phyloP scores from a whole-genome alignment of 352 stramenopile genomes.

The Aphanomyces astaci region DNA sequence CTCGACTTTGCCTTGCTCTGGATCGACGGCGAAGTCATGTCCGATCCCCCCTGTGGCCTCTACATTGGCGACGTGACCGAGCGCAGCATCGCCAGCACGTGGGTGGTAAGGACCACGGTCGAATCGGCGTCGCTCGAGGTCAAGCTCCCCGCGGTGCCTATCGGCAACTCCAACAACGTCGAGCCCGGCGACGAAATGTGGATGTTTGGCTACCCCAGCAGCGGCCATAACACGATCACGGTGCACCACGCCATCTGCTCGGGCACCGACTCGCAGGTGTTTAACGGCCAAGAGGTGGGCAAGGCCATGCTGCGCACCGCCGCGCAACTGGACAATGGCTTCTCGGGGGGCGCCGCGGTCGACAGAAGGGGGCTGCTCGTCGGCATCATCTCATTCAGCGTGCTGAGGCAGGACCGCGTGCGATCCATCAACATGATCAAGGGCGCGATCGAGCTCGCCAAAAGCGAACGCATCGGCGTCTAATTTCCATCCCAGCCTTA shows the following conservation, averaged over 20 bases:
- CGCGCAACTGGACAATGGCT: constrained; percentile 78
- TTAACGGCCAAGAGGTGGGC: constrained; percentile 73
- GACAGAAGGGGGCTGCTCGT: constrained; percentile 82
- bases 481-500: no score
- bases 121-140: background rate
- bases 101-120: constrained; percentile 47
- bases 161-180: constrained; percentile 84
- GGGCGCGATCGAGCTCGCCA: constrained; percentile 72
- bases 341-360: constrained; percentile 73
- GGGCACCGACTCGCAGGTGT: constrained; percentile 79
- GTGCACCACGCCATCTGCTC: constrained; percentile 86
- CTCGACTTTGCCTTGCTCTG: constrained; percentile 74
- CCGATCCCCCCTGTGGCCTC: constrained; percentile 73
- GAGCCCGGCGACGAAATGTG: constrained; percentile 84
- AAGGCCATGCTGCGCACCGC: constrained; percentile 82
- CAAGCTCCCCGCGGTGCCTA: constrained; percentile 69
- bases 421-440: constrained; percentile 87
- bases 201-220: constrained; percentile 87
- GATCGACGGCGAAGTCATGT: constrained; percentile 80
- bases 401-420: constrained; percentile 77
- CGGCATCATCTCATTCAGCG: constrained; percentile 78
- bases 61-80: constrained; percentile 85
- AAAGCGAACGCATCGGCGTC: constrained; percentile 36
- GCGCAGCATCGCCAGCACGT: constrained; percentile 76
- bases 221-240: constrained; percentile 83